Conservation (phyloP, 768 basidiomycete genomes). For the Roridomyces roridus region DNA sequence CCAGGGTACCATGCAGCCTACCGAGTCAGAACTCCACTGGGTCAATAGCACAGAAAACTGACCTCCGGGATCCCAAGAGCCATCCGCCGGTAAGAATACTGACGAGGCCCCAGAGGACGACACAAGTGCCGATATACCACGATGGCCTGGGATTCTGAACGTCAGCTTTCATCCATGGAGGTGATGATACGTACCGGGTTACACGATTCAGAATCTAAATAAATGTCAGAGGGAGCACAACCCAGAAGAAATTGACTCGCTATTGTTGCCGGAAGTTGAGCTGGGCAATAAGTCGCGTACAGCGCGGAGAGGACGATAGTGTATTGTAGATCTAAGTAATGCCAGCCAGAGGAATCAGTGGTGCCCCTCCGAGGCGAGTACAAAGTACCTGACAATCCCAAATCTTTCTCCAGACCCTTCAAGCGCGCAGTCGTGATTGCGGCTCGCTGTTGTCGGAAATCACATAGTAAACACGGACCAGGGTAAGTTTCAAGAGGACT, state of each 20-base stretch:
- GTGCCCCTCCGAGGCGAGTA: too few relatives aligned
- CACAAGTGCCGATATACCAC: conserved; percentile 62
- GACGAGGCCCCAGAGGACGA: conserved; percentile 67
- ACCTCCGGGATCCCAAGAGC: conserved; percentile 57
- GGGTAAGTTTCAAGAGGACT: neutral
- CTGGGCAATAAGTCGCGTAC: conserved; percentile 65
- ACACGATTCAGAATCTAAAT: conserved; percentile 60
- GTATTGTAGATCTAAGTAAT: too few relatives aligned
- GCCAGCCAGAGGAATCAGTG: too few relatives aligned
- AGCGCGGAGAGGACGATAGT: conserved; percentile 54
- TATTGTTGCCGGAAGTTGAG: conserved; percentile 72
- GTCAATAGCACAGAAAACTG: too few relatives aligned
- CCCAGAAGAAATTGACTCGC: too few relatives aligned
- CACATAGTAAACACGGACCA: too few relatives aligned
- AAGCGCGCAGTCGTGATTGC: conserved; percentile 1
- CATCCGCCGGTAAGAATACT: conserved; percentile 65
- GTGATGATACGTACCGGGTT: conserved; percentile 42
- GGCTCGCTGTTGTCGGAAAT: neutral
- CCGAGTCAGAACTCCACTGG: neutral
- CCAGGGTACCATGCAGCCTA: conserved; percentile 73
- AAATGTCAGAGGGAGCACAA: too few relatives aligned
- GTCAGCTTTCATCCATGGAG: neutral
- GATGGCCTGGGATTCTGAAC: conserved; percentile 63
- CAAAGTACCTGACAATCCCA: neutral
- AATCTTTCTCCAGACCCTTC: conserved; percentile 2